phyloP scores from a whole-genome alignment of 2,329 filamentous ascomycete genomes.

The Pestalotiopsis sp. region DNA sequence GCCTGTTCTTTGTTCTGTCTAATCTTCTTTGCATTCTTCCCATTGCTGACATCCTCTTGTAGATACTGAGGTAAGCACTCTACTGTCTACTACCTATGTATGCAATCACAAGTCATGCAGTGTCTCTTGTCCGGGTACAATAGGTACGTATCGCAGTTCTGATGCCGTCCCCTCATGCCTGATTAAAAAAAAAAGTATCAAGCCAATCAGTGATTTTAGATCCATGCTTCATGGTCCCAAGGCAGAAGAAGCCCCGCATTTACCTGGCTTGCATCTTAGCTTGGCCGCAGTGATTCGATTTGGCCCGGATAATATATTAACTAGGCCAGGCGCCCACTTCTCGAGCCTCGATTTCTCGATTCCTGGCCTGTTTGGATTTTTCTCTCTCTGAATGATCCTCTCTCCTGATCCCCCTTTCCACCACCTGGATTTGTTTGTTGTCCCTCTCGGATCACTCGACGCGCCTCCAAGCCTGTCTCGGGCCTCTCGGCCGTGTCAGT shows the following conservation, averaged over 20 bases:
- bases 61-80: too few relatives aligned
- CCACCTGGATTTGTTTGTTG: background rate
- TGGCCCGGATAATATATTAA: background rate
- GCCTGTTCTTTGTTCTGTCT: too few relatives aligned
- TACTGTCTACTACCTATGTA: too few relatives aligned
- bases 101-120: too few relatives aligned
- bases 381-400: background rate
- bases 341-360: background rate
- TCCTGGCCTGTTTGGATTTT: background rate
- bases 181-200: background rate
- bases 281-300: slow-evolving; percentile 4
- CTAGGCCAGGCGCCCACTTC: slow-evolving; percentile 10
- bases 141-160: too few relatives aligned
- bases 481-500: background rate
- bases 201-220: slow-evolving; percentile 9
- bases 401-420: background rate
- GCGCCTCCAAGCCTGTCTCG: background rate
- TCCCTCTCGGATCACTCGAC: slow-evolving; percentile 12
- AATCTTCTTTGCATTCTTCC: too few relatives aligned
- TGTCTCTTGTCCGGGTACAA: too few relatives aligned
- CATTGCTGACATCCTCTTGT: too few relatives aligned
- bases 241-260: background rate
- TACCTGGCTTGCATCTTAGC: background rate
- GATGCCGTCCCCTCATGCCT: too few relatives aligned
- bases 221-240: background rate